Conservation (phyloP, 352 stramenopile species). For the Phytophthora fragariae region DNA sequence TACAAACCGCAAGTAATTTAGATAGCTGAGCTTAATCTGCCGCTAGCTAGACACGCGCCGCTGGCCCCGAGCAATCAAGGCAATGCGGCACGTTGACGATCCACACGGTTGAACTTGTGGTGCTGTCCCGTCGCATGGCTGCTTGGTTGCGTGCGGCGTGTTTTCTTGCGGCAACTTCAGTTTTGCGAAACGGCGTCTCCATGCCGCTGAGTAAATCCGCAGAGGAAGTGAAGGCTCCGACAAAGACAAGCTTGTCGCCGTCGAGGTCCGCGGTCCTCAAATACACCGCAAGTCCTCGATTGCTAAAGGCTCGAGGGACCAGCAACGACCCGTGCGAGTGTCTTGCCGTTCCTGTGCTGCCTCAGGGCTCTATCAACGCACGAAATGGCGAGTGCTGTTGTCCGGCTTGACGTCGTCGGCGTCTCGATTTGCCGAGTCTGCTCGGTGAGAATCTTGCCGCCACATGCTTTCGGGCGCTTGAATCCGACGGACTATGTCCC, state of each 20-base stretch:
- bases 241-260: slow-evolving; percentile 11
- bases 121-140: slow-evolving; percentile 13
- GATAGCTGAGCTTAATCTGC: background rate
- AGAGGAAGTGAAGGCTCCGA: background rate
- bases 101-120: slow-evolving; percentile 15
- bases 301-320: slow-evolving; percentile 11
- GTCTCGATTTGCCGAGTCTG: slow-evolving; percentile 1
- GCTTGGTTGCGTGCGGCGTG: slow-evolving; percentile 22
- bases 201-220: background rate
- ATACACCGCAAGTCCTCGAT: slow-evolving; percentile 2
- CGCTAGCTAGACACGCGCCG: slow-evolving; percentile 10
- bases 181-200: slow-evolving; percentile 10
- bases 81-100: background rate
- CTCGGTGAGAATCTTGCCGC: background rate
- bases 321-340: background rate
- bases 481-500: slow-evolving; percentile 18
- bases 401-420: no score
- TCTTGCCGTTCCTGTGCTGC: background rate
- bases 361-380: background rate
- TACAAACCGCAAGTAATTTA: slow-evolving; percentile 16
- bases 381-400: background rate
- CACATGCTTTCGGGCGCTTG: slow-evolving; percentile 1
- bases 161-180: slow-evolving; percentile 10
- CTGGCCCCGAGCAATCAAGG: slow-evolving; percentile 10
- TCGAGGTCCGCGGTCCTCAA: slow-evolving; percentile 9